Percentiles rank a stretch among this genome's conserved stretches.
These are phyloP conservation scores for Amyloporia xantha DNA, from an alignment of 768 basidiomycete species.

Conservation along the genomic window DNA sequence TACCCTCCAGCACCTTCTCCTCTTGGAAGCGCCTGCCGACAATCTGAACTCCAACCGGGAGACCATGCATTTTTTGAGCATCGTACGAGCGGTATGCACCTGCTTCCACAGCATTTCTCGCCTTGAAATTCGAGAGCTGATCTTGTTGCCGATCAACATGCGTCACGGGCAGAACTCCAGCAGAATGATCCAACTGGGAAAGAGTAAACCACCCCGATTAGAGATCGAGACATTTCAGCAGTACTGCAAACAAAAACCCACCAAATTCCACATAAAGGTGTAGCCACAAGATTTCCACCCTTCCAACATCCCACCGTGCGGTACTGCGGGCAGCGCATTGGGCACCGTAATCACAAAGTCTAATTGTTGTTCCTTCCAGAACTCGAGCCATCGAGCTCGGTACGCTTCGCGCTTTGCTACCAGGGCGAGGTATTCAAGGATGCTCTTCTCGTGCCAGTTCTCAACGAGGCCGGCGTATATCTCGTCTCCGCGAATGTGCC, in stretches of 20 bases:
- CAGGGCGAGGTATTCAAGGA: slow-evolving; percentile 23
- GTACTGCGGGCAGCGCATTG: slow-evolving; percentile 34
- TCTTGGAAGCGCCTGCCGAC: slow-evolving; percentile 40
- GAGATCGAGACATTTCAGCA: neutral
- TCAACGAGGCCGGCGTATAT: slow-evolving; percentile 21
- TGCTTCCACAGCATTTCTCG: slow-evolving; percentile 32
- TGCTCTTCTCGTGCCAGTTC: slow-evolving; percentile 19
- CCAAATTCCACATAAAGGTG: slow-evolving; percentile 39
- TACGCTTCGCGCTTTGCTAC: slow-evolving; percentile 24
- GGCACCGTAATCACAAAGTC: slow-evolving; percentile 38
- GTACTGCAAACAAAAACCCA: too few species aligned
- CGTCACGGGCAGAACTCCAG: slow-evolving; percentile 41
- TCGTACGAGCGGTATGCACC: slow-evolving; percentile 38
- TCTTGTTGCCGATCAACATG: slow-evolving; percentile 33
- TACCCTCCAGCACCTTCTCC: slow-evolving; percentile 41
- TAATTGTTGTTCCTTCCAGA: slow-evolving; percentile 17
- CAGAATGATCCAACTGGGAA: slow-evolving; percentile 38
- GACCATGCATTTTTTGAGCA: slow-evolving; percentile 34
- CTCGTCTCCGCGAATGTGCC: slow-evolving; percentile 16
- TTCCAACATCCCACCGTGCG: slow-evolving; percentile 27
- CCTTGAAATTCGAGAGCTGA: slow-evolving; percentile 19
- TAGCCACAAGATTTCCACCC: slow-evolving; percentile 28
- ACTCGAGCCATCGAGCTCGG: slow-evolving; percentile 21
- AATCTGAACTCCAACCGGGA: slow-evolving; percentile 41
- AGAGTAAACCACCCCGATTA: too few species aligned